Base-by-base conservation (phyloP, 495 filamentous ascomycete species). In the Penicillium samsonianum region DNA sequence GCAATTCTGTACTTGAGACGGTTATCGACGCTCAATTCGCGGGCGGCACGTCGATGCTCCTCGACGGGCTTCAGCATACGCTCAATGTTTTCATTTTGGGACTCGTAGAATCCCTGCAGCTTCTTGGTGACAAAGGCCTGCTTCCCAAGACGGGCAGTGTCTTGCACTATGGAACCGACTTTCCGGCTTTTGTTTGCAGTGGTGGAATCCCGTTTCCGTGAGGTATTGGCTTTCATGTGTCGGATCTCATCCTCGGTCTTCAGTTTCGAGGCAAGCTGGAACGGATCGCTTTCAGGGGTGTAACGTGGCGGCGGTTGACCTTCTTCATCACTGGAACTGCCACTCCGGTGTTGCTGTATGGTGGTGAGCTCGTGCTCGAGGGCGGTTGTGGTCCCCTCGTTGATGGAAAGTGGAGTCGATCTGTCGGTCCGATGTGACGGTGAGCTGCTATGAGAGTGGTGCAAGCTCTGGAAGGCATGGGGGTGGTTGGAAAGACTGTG, bases 71-170 rank as follows among this genome's bases (percentile, higher is more conserved):
- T 96, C 55, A 98, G 81, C 75, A 98, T 81, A 16, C 89, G 83
- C 75, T 95, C 83, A 64, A 98, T 98, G 62, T 89, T 93, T 71
- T 91, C 89, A 67, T 98, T 98, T 73, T 98, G 94, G 19, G 77
- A 80, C 64, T 91, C 82, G 76, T 98, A 98, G 78, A 97, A 98
- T 23, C 84, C 82, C 59, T 90, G 80, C 9, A 98, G 70, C 59
- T 87, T 89, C 31, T 81, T 84, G 7, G 89, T 55, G 58, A 67
- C 57, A 59, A 78, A 50, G 50, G 75, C 67, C 53, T 71, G 55
- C 67, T 71, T 67, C 50, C 60, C 57, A 50, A 54, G 43, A 11
- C 49, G 53, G 45, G 61, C 51, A 23, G 68, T 50, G 53, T 58
- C 47, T 8, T 47, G 43, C 44, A 67, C 48, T 6, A 67, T 50